Evolutionary conservation across 192 early-diverging fungal genomes (phyloP).

Genomic region (Coemansia furcata): DNA sequence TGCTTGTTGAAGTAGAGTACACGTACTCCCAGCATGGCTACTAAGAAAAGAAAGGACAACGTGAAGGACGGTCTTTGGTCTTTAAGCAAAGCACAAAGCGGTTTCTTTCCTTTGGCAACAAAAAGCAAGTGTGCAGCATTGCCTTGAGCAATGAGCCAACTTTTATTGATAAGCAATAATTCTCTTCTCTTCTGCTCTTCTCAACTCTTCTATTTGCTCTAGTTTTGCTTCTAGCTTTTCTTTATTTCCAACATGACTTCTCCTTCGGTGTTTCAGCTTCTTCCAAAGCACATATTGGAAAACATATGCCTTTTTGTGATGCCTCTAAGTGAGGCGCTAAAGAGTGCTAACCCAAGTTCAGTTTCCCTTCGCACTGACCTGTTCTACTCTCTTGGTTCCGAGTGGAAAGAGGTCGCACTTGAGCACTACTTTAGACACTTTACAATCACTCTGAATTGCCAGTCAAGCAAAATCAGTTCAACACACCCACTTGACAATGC

Average conservation of each 20-base stretch:
- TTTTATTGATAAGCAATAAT: not conserved
- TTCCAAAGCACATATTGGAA: constrained; percentile 1
- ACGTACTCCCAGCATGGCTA: too few relatives aligned
- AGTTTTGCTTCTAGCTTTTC: not conserved
- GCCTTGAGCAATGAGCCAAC: not conserved
- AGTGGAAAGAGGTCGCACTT: not conserved
- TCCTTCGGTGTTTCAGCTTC: not conserved
- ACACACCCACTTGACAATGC: not conserved
- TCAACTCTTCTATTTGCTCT: not conserved
- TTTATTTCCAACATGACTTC: not conserved
- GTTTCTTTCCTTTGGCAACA: not conserved
- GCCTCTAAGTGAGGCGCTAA: not conserved
- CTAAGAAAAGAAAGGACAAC: too few relatives aligned
- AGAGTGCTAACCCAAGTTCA: not conserved
- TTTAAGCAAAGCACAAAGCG: not conserved
- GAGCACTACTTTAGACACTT: constrained; percentile 2
- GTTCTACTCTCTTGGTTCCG: not conserved
- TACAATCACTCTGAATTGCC: not conserved
- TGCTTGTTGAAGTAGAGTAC: too few relatives aligned
- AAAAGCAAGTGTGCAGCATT: not conserved
- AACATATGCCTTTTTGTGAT: not conserved
- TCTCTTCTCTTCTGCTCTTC: not conserved
- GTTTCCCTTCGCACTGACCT: not conserved
- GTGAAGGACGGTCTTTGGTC: not conserved
- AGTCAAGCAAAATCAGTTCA: not conserved